Evolutionary conservation across 345 rosid species (phyloP).

Genomic region (Odontarrhena argentea): DNA sequence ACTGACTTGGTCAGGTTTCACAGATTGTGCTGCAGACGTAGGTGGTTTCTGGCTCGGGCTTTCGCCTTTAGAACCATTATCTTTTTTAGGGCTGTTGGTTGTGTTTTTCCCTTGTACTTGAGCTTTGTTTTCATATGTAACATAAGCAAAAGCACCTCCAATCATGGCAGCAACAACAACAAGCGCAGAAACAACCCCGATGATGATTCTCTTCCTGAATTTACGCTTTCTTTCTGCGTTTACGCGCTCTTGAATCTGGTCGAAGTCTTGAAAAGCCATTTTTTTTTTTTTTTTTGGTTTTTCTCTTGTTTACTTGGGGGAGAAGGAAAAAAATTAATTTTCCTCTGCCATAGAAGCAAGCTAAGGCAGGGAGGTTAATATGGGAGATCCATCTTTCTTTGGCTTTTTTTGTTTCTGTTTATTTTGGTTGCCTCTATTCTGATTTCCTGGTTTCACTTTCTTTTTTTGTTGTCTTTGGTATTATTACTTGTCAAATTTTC

Average conservation of each 20-base stretch:
- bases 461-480: conserved; percentile 18
- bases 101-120: conserved; percentile 31
- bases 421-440: conserved; percentile 15
- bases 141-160: conserved; percentile 47
- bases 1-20: conserved; percentile 33
- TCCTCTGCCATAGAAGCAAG: conserved; percentile 59
- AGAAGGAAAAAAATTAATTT: conserved; percentile 30
- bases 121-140: conserved; percentile 34
- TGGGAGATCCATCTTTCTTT: conserved; percentile 20
- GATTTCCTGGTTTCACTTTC: conserved; percentile 24
- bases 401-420: background rate
- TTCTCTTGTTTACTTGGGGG: conserved; percentile 33
- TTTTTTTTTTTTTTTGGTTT: conserved; percentile 1
- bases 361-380: conserved; percentile 56
- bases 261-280: conserved; percentile 94
- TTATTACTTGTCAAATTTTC: background rate
- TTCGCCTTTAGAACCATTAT: conserved; percentile 7
- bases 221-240: conserved; percentile 57
- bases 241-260: conserved; percentile 66
- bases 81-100: conserved; percentile 25
- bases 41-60: conserved; percentile 30
- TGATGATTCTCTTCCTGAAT: conserved; percentile 48
- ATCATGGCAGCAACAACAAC: conserved; percentile 45
- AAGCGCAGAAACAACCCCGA: conserved; percentile 45
- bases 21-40: conserved; percentile 21